Evolutionary conservation across 805 yeast species (phyloP), one percentile per base, ranked within the genome.

Genomic region (Lipomyces yamadae): DNA sequence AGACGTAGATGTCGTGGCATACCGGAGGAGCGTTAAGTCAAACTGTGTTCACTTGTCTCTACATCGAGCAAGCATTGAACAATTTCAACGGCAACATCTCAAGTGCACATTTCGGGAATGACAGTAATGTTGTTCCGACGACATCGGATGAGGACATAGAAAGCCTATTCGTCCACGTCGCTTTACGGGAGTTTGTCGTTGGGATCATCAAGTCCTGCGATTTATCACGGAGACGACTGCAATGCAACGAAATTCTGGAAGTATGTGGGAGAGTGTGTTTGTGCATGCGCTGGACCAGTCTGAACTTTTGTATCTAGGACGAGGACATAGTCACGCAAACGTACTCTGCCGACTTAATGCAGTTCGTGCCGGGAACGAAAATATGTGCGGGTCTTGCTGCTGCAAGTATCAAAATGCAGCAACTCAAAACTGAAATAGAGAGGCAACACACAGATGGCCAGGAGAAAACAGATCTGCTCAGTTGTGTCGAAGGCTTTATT

Each of bases 41-140:
- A 30, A 90, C 94, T 0, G 84, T 94, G 0, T 79, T 92, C 56
- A 86, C 96, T 69, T 89, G 93, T 73, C 79, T 90, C 29, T 88
- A 88, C 72, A 87, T 92, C 30, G 92, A 89, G 71, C 80, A 82
- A 29, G 71, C 88, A n/a, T 75, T 89, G 18, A 75, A 76, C 13
- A 77, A 79, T 55, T 64, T 74, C 52, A 58, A 66, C 15, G 70
- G 60, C 35, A 15, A 29, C n/a, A 30, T 66, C 3, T 58, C 30
- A 8, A 62, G 58, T 42, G 67, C 67, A 13, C 65, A 68, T 48
- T 68, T 68, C 42, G 66, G 71, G 10, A 24, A 13, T 8, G 37
- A 18, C 6, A 15, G 37, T 11, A 29, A 35, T 13, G 29, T 4
- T 2, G 11, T 29, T 4, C 65, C 64, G 11, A 24, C 29, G 2